Evolutionary conservation across 768 basidiomycete genomes (phyloP).

Genomic region (Termitomyces titanicus): DNA sequence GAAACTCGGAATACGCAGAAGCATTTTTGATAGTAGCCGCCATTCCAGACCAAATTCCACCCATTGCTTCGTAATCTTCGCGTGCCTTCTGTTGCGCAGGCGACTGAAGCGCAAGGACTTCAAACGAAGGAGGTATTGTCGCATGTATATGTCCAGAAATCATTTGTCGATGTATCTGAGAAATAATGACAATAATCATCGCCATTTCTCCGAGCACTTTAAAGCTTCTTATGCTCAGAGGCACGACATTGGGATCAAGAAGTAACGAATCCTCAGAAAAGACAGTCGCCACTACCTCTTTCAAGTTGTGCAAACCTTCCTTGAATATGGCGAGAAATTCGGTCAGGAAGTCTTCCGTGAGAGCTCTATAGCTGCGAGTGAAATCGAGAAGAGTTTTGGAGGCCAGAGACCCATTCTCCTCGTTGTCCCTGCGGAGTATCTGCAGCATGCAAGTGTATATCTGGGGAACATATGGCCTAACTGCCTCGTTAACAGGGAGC

Average conservation of each 20-base stretch:
- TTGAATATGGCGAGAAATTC: constrained; percentile 82
- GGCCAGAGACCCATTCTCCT: constrained; percentile 87
- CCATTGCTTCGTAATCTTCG: constrained; percentile 77
- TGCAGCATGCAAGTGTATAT: constrained; percentile 83
- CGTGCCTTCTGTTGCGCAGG: constrained; percentile 78
- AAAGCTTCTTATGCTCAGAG: constrained; percentile 82
- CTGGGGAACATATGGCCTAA: constrained; percentile 60
- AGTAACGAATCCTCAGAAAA: constrained; percentile 63
- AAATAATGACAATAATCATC: constrained; percentile 86
- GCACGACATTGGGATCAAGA: constrained; percentile 52
- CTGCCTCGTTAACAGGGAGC: constrained; percentile 75
- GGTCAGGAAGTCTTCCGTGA: constrained; percentile 68
- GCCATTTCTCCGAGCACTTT: constrained; percentile 94
- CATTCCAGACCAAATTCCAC: constrained; percentile 79
- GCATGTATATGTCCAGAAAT: constrained; percentile 64
- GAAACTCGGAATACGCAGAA: constrained; percentile 74
- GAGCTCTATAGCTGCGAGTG: constrained; percentile 68
- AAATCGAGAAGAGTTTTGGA: constrained; percentile 93
- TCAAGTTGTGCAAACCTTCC: constrained; percentile 73
- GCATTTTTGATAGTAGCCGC: constrained; percentile 71
- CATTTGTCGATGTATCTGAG: constrained; percentile 71
- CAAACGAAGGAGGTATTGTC: constrained; percentile 75
- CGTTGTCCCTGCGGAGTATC: constrained; percentile 85
- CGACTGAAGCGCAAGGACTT: constrained; percentile 73
- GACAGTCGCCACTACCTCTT: constrained; percentile 65